Evolutionary conservation across 2,329 filamentous ascomycete genomes (phyloP).

Genomic region (Fusarium illudens): DNA sequence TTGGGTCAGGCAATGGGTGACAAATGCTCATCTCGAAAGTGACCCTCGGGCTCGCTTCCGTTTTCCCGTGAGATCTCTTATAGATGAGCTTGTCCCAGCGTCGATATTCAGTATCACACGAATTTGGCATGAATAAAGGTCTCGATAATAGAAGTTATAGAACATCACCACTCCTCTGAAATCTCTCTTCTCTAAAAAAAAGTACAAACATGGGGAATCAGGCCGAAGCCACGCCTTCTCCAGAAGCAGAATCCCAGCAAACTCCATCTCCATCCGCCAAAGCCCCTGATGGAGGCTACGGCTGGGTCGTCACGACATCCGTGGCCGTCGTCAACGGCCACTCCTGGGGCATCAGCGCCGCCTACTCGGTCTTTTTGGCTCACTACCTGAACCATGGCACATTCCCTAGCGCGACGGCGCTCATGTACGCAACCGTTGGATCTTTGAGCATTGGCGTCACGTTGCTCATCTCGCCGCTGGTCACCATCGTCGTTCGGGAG

Average conservation of each 20-base stretch:
- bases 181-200: neutral
- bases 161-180: neutral
- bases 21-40: neutral
- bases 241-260: neutral
- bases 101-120: neutral
- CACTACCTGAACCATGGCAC: conserved; percentile 61
- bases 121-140: neutral
- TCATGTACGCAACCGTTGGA: conserved; percentile 68
- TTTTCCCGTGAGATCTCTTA: neutral
- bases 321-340: conserved; percentile 48
- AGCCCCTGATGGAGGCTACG: conserved; percentile 60
- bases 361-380: conserved; percentile 65
- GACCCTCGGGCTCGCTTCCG: neutral
- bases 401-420: conserved; percentile 59
- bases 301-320: conserved; percentile 47
- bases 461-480: conserved; percentile 53
- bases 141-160: neutral
- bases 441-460: conserved; percentile 60
- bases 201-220: neutral
- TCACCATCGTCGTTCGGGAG: conserved; percentile 38
- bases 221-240: neutral
- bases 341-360: conserved; percentile 53
- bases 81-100: neutral
- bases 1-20: neutral
- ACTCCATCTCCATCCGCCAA: neutral